These are phyloP conservation scores for Tuber melanosporum DNA, from an alignment of 495 filamentous ascomycete species.

Conservation along the genomic window DNA sequence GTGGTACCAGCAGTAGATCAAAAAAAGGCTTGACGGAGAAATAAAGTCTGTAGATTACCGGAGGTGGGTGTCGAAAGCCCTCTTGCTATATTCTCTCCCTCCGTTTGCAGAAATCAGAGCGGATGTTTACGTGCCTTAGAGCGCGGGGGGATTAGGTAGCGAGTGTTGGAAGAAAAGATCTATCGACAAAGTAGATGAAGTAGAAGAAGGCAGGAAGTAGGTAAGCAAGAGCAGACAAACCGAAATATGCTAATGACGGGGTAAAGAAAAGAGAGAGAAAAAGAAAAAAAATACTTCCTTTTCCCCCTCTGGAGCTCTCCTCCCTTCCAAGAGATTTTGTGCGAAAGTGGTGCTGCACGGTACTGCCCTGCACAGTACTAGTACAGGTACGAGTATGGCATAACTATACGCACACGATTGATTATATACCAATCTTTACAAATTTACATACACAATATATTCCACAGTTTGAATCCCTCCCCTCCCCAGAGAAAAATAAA, in stretches of 20 bases:
- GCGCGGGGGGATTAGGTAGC: not conserved
- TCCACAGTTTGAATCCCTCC: not conserved
- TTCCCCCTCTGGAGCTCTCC: not conserved
- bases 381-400: not conserved
- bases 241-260: not conserved
- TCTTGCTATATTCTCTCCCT: not conserved
- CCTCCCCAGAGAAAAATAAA: not conserved
- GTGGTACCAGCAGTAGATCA: not conserved
- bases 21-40: not conserved
- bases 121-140: not conserved
- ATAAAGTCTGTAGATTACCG: not conserved
- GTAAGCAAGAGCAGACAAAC: not conserved
- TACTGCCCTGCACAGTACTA: too few species aligned
- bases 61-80: not conserved
- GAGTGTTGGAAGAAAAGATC: not conserved
- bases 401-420: too few species aligned
- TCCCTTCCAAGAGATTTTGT: not conserved
- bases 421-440: not conserved
- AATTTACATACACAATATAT: not conserved
- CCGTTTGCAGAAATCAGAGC: not conserved
- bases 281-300: not conserved
- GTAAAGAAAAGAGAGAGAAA: not conserved
- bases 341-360: not conserved
- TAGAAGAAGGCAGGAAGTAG: not conserved
- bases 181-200: not conserved